Evolutionary conservation across 106 monocot species (phyloP), one percentile per base, ranked within the genome.

Genomic region (Iris macrosiphon): DNA sequence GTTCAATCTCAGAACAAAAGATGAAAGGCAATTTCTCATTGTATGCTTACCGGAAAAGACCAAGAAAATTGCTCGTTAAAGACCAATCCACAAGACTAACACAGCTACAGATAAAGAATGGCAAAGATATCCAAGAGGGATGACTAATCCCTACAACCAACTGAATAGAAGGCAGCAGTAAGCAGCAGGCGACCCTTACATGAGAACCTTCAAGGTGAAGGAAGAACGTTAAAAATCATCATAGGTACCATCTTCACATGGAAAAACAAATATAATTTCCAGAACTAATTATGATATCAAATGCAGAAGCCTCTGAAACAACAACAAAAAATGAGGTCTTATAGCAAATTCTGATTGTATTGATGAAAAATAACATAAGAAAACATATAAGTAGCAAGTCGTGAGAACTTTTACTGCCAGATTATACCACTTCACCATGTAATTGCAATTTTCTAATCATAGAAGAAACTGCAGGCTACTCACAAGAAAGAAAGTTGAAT

Each of bases 41-140:
- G 7, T 60, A 68, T 45, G 21, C 45, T 75, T 75, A 94, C 93
- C 88, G 72, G 55, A 88, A 94, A 57, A 95, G 85, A 11, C 89
- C 94, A 47, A 89, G 75, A 66, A 95, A 95, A 58, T 95, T 89
- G 76, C 94, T 85, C 25, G 81, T 85, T 37, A 95, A 44, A 51
- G 94, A 95, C 94, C 94, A 95, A 82, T 89, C 76, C 67, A 95
- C 89, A 76, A 95, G 81, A 20, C 94, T 85, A 44, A 95, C 81
- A 62, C 94, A 95, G 45, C 94, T 89, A 60, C 85, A 81, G 54
- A 95, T 62, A 61, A 95, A 95, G 54, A 89, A 89, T 29, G 94
- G 94, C 18, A 95, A 45, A 48, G 77, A 95, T 45, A 85, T 71
- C 94, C 94, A 95, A 15, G 94, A 95, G 18, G 94, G 81, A 64